A percentile compares a stretch with the other conserved stretches of the same genome.
phyloP scores from a whole-genome alignment of 257 asterid genomes.

The Penstemon eatonii region DNA sequence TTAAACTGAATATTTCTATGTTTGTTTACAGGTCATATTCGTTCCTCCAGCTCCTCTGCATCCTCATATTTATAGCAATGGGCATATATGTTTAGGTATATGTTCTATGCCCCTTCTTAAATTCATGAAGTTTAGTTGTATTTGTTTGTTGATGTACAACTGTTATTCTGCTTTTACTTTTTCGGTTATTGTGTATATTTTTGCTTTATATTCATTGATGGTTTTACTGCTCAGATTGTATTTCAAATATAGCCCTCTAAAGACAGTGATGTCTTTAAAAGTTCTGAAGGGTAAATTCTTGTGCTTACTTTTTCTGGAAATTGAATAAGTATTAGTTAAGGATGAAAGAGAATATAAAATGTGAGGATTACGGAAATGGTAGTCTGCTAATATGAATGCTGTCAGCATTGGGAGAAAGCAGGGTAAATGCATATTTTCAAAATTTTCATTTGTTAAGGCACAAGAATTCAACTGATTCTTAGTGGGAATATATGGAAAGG shows the following conservation, averaged over 20 bases:
- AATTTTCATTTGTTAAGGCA: too few species aligned
- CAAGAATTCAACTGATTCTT: too few species aligned
- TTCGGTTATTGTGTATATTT: background rate
- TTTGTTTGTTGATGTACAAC: background rate
- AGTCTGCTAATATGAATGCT: background rate
- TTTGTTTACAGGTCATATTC: slow-evolving; percentile 61
- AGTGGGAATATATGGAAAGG: background rate
- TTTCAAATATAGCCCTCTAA: background rate
- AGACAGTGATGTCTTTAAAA: background rate
- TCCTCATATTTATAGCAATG: slow-evolving; percentile 93
- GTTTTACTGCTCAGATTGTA: background rate
- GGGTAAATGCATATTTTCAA: slow-evolving; percentile 4
- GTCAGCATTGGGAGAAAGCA: background rate
- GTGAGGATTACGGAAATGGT: background rate
- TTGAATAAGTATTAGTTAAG: background rate
- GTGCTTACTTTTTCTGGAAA: background rate
- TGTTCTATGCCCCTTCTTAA: slow-evolving; percentile 18
- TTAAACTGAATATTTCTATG: background rate
- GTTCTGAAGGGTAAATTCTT: background rate
- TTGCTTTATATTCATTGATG: background rate
- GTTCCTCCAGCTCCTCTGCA: slow-evolving; percentile 86
- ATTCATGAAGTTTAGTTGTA: background rate
- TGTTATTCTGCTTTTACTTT: slow-evolving; percentile 9
- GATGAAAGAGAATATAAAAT: too few species aligned
- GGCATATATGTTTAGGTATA: slow-evolving; percentile 90